A percentile compares a stretch with the other conserved stretches of the same genome.
Evolutionary conservation across 1,139 yeast genomes (phyloP).

Genomic region (Scheffersomyces parashehatae): DNA sequence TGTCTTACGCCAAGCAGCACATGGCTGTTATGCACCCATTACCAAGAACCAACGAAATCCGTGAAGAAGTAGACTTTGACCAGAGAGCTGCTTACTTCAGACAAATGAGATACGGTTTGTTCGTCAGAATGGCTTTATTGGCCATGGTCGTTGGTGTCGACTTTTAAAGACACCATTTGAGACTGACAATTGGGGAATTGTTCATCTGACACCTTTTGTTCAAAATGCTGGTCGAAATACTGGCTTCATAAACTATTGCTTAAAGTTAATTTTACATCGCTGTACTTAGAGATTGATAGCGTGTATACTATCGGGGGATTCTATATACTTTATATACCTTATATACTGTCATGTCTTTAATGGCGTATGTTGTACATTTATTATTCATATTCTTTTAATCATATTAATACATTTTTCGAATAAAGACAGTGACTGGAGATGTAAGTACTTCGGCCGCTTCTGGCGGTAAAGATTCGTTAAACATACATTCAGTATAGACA

Average conservation of each 20-base stretch:
- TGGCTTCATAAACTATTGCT: too few relatives aligned
- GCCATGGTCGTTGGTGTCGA: slow-evolving; percentile 97
- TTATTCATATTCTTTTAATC: slow-evolving; percentile 2
- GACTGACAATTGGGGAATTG: slow-evolving; percentile 17
- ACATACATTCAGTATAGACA: too few relatives aligned
- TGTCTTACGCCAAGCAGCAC: slow-evolving; percentile 92
- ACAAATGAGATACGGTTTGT: slow-evolving; percentile 98
- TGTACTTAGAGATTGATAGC: too few relatives aligned
- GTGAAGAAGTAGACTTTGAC: slow-evolving; percentile 98
- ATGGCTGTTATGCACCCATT: slow-evolving; percentile 99
- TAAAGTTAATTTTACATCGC: too few relatives aligned
- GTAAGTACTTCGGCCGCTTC: too few relatives aligned
- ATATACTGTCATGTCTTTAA: too few relatives aligned
- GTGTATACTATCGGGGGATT: too few relatives aligned
- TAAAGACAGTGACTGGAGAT: too few relatives aligned
- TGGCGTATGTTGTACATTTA: not conserved
- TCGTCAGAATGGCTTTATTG: slow-evolving; percentile 96
- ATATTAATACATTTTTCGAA: slow-evolving; percentile 3
- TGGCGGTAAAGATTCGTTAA: too few relatives aligned
- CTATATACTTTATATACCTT: too few relatives aligned
- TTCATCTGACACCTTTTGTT: not conserved
- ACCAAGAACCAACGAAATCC: slow-evolving; percentile 94
- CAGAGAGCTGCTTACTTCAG: slow-evolving; percentile 99
- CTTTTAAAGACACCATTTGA: slow-evolving; percentile 28
- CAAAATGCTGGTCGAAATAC: not conserved